Evolutionary conservation across 345 rosid species (phyloP).

Genomic region (Fremontodendron californicum): DNA sequence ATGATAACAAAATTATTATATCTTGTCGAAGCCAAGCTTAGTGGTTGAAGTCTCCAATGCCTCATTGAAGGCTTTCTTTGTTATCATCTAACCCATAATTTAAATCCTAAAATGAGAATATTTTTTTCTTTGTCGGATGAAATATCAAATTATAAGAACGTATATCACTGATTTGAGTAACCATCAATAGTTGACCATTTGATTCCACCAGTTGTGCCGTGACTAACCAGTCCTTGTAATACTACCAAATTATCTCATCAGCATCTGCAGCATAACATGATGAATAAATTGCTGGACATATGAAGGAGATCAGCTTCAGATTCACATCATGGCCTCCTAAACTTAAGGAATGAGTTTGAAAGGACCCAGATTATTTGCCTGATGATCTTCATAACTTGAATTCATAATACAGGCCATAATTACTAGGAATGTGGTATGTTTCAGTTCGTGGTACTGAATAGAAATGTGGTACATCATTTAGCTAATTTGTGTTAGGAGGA

Average conservation of each 20-base stretch:
- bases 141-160: background rate
- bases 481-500: too few species aligned
- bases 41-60: slow-evolving; percentile 3
- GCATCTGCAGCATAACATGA: background rate
- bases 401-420: background rate
- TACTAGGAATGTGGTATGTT: too few species aligned
- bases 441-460: too few species aligned
- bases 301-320: background rate
- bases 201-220: background rate
- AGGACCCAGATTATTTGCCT: background rate
- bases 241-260: background rate
- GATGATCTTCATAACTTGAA: background rate
- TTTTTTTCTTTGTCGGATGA: background rate
- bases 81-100: background rate
- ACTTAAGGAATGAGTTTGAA: background rate
- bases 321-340: background rate
- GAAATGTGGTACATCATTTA: too few species aligned
- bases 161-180: too few species aligned
- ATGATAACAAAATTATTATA: background rate
- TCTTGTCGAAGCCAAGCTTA: background rate
- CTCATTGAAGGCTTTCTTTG: background rate
- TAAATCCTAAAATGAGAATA: background rate
- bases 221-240: background rate
- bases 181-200: background rate
- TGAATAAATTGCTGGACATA: background rate